Evolutionary conservation across 2,329 filamentous ascomycete species (phyloP), one percentile per base, ranked within the genome.

Genomic region (Penicillium sp.): DNA sequence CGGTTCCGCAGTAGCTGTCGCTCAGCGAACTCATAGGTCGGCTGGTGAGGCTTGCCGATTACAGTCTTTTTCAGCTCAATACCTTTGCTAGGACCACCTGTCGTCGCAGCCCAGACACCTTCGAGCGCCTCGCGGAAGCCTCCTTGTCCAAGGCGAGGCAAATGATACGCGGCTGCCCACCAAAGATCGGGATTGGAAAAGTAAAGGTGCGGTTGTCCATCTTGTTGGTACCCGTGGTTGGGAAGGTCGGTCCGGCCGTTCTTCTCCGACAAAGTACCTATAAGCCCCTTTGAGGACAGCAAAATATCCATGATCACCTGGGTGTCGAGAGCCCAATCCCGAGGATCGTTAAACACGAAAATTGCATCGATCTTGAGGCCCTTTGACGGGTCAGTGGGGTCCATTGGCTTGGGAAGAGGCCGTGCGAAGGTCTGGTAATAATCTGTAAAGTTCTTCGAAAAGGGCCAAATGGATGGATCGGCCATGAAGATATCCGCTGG

Each of bases 341-440:
- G 87, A 3, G 95, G 93, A 76, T 98, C 95, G 75, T 97, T 96
- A 83, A 94, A 97, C 6, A 97, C 90, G 71, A 98, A 90, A 30
- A 98, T 87, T 30, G 93, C 93, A 72, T 96, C 92, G 68, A 99
- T 89, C 69, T 92, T 93, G 52, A 94, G 83, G 19, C 81, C 83
- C 14, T 80, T 78, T 0, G 76, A 76, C 2, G 76, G 81, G 61
- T 81, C 79, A 16, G 74, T 71, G 1, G 71, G 64, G 42, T 77
- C 71, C 52, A 78, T 68, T 6, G 74, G 76, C 48, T 75, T 67
- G 26, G 76, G 69, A 30, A 79, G 60, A 57, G 74, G 73, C 54
- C 71, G 55, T 62, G 78, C 64, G 77, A 80, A 72, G 67, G 75
- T 70, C 40, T 82, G 80, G 76, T 92, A 92, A 72, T 89, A 84